These are phyloP conservation scores for Chalciporus chontae DNA, from an alignment of 768 basidiomycete genomes.

Conservation along the genomic window DNA sequence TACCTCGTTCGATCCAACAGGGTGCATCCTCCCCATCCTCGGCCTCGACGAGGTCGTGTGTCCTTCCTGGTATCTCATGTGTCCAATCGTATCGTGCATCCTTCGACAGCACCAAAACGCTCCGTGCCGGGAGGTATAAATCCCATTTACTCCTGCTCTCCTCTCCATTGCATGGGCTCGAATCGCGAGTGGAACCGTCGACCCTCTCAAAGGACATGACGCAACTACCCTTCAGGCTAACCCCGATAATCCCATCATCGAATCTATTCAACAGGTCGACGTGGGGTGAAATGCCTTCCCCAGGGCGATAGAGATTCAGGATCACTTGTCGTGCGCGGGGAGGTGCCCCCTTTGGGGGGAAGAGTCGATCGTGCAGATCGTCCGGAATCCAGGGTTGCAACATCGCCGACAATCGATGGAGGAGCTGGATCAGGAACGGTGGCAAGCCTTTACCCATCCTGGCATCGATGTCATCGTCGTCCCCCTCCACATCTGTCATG, in stretches of 20 bases:
- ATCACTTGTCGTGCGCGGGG: constrained; percentile 76
- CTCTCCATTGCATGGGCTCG: not conserved
- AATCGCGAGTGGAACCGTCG: constrained; percentile 1
- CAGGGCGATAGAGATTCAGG: constrained; percentile 83
- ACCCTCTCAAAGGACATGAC: constrained; percentile 68
- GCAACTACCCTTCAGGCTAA: constrained; percentile 77
- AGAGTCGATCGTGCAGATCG: constrained; percentile 53
- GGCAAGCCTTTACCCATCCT: constrained; percentile 48
- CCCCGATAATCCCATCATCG: constrained; percentile 85
- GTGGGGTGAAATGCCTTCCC: constrained; percentile 86
- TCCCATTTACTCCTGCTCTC: constrained; percentile 28
- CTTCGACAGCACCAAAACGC: constrained; percentile 72
- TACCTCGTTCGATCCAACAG: constrained; percentile 47
- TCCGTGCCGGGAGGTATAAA: constrained; percentile 72
- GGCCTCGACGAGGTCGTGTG: constrained; percentile 55
- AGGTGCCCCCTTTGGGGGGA: constrained; percentile 42
- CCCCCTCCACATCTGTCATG: constrained; percentile 6
- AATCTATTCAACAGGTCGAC: constrained; percentile 83
- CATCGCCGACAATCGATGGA: constrained; percentile 45
- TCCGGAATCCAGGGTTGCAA: constrained; percentile 49
- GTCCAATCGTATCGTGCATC: constrained; percentile 85
- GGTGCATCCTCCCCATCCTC: constrained; percentile 18
- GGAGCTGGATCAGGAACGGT: constrained; percentile 48
- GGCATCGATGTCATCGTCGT: constrained; percentile 12
- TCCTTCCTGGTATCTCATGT: constrained; percentile 75